phyloP scores from a whole-genome alignment of 305 asterid species.

The Striga hermonthica region DNA sequence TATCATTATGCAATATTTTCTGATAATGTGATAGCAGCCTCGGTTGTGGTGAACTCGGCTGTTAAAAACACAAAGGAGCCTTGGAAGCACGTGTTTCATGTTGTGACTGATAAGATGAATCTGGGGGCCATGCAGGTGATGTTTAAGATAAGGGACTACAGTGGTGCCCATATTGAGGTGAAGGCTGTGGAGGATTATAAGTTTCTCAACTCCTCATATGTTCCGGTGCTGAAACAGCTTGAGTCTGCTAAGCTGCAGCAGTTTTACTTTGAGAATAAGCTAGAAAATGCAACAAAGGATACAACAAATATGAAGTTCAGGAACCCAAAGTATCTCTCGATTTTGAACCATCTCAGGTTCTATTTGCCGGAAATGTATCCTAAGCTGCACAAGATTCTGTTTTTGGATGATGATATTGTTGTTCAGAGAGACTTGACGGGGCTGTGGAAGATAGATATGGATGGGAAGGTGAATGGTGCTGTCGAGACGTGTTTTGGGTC shows the following conservation, averaged over 20 bases:
- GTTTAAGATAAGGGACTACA: conserved; percentile 76
- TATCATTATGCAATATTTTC: conserved; percentile 85
- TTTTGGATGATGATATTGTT: conserved; percentile 77
- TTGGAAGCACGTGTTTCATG: conserved; percentile 84
- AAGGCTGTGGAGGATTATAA: conserved; percentile 88
- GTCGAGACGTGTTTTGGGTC: conserved; percentile 82
- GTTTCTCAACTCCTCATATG: conserved; percentile 78
- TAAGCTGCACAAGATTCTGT: conserved; percentile 69
- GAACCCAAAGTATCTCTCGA: conserved; percentile 80
- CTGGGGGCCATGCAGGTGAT: conserved; percentile 95
- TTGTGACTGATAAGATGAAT: conserved; percentile 91
- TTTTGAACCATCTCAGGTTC: conserved; percentile 73
- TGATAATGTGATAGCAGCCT: conserved; percentile 79
- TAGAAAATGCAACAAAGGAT: conserved; percentile 82
- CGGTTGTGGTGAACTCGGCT: conserved; percentile 84
- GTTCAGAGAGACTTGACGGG: conserved; percentile 74
- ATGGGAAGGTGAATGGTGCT: conserved; percentile 78
- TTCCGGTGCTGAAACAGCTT: conserved; percentile 77
- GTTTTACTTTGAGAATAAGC: conserved; percentile 80
- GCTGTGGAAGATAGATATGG: conserved; percentile 74
- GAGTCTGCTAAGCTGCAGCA: conserved; percentile 76
- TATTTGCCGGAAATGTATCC: conserved; percentile 80
- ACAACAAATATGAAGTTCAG: conserved; percentile 82
- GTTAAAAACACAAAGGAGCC: conserved; percentile 80
- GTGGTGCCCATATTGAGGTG: conserved; percentile 81